Conservation (phyloP, 768 basidiomycete genomes). For the Rhodocollybia butyracea region DNA sequence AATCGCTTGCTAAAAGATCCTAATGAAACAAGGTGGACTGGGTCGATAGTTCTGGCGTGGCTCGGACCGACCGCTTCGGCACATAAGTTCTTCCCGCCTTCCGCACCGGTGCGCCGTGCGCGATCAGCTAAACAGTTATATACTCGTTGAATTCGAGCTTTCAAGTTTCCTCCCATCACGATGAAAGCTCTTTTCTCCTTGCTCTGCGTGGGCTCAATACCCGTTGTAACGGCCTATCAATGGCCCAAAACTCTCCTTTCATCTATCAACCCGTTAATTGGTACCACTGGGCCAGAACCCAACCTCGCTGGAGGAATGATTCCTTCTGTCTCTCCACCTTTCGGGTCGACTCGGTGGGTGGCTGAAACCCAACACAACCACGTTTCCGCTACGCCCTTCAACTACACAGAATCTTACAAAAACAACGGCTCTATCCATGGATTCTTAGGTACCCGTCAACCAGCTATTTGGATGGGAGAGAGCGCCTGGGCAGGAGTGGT, state of each 20-base stretch:
- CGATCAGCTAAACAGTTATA: neutral
- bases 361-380: conserved; percentile 78
- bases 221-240: neutral
- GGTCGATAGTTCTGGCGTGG: too few relatives aligned
- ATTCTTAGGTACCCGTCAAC: conserved; percentile 78
- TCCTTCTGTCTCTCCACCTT: conserved; percentile 67
- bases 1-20: too few relatives aligned
- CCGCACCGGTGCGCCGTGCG: too few relatives aligned
- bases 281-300: conserved; percentile 4
- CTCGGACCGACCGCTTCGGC: too few relatives aligned
- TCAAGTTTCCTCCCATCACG: neutral
- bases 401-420: conserved; percentile 42
- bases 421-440: conserved; percentile 50
- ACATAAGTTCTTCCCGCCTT: too few relatives aligned
- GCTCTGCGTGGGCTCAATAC: neutral
- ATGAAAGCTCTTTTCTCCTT: neutral
- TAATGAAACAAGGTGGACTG: too few relatives aligned
- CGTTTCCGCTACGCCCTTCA: conserved; percentile 70
- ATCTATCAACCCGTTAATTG: conserved; percentile 4
- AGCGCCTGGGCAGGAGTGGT: conserved; percentile 60
- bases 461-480: conserved; percentile 90
- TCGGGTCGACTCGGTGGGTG: conserved; percentile 86
- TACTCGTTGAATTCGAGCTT: neutral
- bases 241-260: neutral
- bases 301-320: conserved; percentile 62